A percentile compares a stretch with the other conserved stretches of the same genome.
These are phyloP conservation scores for Albizia julibrissin DNA, from an alignment of 306 rosid species.

Conservation along the genomic window DNA sequence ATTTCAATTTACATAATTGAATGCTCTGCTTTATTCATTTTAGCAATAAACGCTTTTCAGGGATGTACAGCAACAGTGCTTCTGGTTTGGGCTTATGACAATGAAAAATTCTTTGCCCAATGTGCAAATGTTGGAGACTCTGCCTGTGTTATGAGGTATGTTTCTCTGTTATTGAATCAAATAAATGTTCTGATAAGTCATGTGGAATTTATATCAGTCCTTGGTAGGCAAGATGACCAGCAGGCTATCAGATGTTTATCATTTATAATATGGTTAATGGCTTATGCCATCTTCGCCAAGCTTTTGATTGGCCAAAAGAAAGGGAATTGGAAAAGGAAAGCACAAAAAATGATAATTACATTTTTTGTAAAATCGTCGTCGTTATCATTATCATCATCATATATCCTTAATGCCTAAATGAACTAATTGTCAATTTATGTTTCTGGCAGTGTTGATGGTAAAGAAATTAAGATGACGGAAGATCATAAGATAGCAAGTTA, in stretches of 20 bases:
- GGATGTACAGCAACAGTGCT: constrained; percentile 99
- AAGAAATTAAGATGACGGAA: constrained; percentile 79
- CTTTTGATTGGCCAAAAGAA: not conserved
- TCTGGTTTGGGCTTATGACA: constrained; percentile 77
- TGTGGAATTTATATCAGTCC: constrained; percentile 23
- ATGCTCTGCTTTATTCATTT: constrained; percentile 27
- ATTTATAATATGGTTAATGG: constrained; percentile 5
- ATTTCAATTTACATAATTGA: not conserved
- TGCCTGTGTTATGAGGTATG: constrained; percentile 80
- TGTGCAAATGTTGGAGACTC: constrained; percentile 99
- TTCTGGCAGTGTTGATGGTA: constrained; percentile 72
- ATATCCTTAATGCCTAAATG: constrained; percentile 5
- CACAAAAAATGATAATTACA: not conserved
- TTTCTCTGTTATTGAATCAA: constrained; percentile 25
- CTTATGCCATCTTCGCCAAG: constrained; percentile 15
- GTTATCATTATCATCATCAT: not conserved
- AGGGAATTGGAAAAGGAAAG: not conserved
- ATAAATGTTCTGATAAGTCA: constrained; percentile 29
- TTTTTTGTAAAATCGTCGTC: too few relatives aligned
- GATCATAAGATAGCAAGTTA: constrained; percentile 75
- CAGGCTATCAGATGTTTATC: not conserved
- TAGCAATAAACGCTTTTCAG: constrained; percentile 49
- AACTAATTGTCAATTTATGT: constrained; percentile 20
- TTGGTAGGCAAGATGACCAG: constrained; percentile 25
- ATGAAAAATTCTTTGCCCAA: constrained; percentile 74